Evolutionary conservation across 768 basidiomycete species (phyloP).

Genomic region (Calvatia gigantea): DNA sequence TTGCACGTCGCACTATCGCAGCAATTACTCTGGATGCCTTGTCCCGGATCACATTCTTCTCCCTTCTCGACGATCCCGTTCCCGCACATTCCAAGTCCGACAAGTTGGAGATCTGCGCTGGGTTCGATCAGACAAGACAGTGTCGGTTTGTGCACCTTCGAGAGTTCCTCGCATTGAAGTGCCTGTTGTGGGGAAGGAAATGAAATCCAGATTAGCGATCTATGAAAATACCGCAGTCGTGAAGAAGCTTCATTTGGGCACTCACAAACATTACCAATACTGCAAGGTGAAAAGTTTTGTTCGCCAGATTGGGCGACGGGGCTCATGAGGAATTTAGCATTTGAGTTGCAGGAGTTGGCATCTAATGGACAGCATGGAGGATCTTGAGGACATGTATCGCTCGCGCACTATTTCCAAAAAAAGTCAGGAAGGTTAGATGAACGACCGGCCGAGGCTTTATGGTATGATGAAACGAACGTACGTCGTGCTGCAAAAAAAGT

Average conservation of each 20-base stretch:
- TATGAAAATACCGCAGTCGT: neutral
- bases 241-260: conserved; percentile 11
- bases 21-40: conserved; percentile 56
- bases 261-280: conserved; percentile 82
- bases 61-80: conserved; percentile 81
- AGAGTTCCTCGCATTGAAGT: conserved; percentile 59
- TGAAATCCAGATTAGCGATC: neutral
- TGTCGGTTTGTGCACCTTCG: conserved; percentile 44
- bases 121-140: conserved; percentile 69
- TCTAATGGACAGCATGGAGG: conserved; percentile 68
- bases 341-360: conserved; percentile 56
- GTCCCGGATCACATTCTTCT: conserved; percentile 86
- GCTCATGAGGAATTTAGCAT: conserved; percentile 78
- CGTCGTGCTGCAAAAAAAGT: conserved; percentile 47
- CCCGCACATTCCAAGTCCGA: conserved; percentile 73
- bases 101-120: conserved; percentile 36
- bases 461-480: conserved; percentile 24
- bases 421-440: conserved; percentile 6
- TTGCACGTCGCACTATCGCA: conserved; percentile 76
- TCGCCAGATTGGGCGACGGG: conserved; percentile 66
- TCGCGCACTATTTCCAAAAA: conserved; percentile 45
- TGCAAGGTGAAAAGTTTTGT: conserved; percentile 72
- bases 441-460: neutral
- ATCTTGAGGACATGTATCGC: conserved; percentile 55
- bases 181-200: conserved; percentile 32